Evolutionary conservation across 768 basidiomycete species (phyloP), one percentile per base, ranked within the genome.

Genomic region (Boletus barrowsii): DNA sequence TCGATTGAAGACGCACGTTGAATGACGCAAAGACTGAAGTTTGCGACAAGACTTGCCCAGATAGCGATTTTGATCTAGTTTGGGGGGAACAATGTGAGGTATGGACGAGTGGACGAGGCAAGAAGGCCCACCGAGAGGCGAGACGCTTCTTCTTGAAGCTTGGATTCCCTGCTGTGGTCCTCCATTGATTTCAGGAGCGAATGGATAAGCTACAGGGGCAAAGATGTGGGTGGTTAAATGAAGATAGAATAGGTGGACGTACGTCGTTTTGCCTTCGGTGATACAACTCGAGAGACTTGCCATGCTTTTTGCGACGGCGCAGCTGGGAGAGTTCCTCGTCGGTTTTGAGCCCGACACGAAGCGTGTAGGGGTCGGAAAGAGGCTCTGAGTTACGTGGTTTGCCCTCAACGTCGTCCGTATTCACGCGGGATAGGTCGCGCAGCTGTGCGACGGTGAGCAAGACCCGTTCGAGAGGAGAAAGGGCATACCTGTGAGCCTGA

Each of bases 121-220:
- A 22, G 42, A 30, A 40, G 10, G 71, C 82, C 57, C 63, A 90
- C 90, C 18, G 87, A 78, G 44, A 90, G 62, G 18, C 88, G 86
- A 36, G 80, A 76, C 30, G 79, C 77, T 35, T 86, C 81, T 66
- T 87, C 87, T 32, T 86, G 83, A 13, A 79, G 76, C 55, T 77
- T 80, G 15, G 93, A 93, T 62, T 96, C 91, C 47, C 83, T 80
- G 0, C 92, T 92, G 64, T 94, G 90, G 33, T 87, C 85, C 35
- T 93, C 89, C 83, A 98, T 88, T 1, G 93, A 83, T 71, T 96
- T 97, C 33, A 98, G 79, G 56, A 98, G 72, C n/a, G 83, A 80
- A n/a, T 73, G 67, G 57, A 98, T 96, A 55, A 94, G 86, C 89
- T 96, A 63, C 41, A 18, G 55, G n/a, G 45, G 57, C 29, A 42